Base-by-base conservation (phyloP, 441 rosid genomes). In the Populus hybrid region DNA sequence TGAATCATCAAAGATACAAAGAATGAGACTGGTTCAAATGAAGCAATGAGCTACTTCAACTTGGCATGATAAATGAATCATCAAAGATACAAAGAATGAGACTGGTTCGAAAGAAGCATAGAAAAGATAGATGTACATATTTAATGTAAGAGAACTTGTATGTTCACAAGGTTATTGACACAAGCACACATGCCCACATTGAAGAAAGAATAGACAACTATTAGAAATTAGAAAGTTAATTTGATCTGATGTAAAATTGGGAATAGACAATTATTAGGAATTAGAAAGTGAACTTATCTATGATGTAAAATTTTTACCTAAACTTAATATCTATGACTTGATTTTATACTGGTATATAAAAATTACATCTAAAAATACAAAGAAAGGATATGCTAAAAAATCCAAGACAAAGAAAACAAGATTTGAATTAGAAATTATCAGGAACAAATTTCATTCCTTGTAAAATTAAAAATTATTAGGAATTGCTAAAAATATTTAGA, bases 41-140 rank as follows among this genome's bases (percentile, higher is more conserved):
- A 42, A 24, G 46, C 66, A 72, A 84, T 79, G 77, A 86, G 83
- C 83, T 75, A 76, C 76, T 81, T 85, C 78, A 86, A 88, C 78
- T 79, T 78, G 82, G 57, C 24, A 77, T 68, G 65, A 30, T 54
- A 65, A 64, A 50, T 23, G 38, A 23, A 69, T 5, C 42, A 28
- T 69, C 67, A 46, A 10, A 69, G 16, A 68, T 32, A 63, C 0
- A 23, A 59, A 38, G 42, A 23, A 72, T 59, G 32, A 7, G 69
- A 14, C 10, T 46, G 46, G 59, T n/a, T 46, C 8, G n/a, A 50
- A 35, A 9, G 11, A 42, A 24, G 46, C 66, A 72, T 30, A 4
- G 54, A 46, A 72, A 32, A 70, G 32, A 59, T 3, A 46, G 40
- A 21, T 21, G 28, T 20, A 1, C 6, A 4, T 46, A 4, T 46